These are phyloP conservation scores for Cenchrus fungigraminus DNA, from an alignment of 176 grass and related monocot genomes.

Conservation along the genomic window DNA sequence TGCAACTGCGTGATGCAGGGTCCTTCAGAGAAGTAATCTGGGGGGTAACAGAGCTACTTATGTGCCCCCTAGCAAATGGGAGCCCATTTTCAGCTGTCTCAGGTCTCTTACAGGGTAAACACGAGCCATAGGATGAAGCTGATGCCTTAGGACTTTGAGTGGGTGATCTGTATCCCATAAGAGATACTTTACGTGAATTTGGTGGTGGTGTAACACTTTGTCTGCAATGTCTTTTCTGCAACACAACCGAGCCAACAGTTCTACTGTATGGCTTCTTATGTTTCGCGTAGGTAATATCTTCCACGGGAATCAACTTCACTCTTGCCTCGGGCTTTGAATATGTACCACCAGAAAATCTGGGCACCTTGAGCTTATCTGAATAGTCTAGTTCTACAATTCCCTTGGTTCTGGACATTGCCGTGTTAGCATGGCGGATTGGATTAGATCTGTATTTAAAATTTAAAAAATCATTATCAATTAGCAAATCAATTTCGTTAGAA, in stretches of 20 bases:
- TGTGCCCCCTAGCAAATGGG: neutral
- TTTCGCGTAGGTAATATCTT: constrained; percentile 55
- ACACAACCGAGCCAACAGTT: constrained; percentile 30
- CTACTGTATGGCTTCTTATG: constrained; percentile 38
- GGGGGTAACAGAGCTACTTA: neutral
- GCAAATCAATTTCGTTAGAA: constrained; percentile 20
- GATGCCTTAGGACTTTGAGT: constrained; percentile 18
- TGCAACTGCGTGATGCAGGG: constrained; percentile 25
- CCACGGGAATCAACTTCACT: constrained; percentile 61
- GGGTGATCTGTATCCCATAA: neutral
- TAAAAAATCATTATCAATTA: constrained; percentile 17
- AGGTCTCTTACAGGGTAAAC: constrained; percentile 1
- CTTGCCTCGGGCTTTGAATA: constrained; percentile 55
- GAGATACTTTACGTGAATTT: constrained; percentile 31
- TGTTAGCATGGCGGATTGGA: neutral
- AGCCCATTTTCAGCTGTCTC: constrained; percentile 32
- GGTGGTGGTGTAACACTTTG: constrained; percentile 48
- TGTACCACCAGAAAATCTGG: constrained; percentile 40
- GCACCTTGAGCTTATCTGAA: constrained; percentile 19
- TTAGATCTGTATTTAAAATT: constrained; percentile 21
- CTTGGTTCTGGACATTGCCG: neutral
- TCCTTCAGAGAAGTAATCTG: constrained; percentile 5
- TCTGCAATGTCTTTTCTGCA: constrained; percentile 24
- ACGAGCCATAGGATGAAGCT: neutral
- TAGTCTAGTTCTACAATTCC: neutral